phyloP scores from a whole-genome alignment of 768 basidiomycete genomes.

The Russula brevipes region DNA sequence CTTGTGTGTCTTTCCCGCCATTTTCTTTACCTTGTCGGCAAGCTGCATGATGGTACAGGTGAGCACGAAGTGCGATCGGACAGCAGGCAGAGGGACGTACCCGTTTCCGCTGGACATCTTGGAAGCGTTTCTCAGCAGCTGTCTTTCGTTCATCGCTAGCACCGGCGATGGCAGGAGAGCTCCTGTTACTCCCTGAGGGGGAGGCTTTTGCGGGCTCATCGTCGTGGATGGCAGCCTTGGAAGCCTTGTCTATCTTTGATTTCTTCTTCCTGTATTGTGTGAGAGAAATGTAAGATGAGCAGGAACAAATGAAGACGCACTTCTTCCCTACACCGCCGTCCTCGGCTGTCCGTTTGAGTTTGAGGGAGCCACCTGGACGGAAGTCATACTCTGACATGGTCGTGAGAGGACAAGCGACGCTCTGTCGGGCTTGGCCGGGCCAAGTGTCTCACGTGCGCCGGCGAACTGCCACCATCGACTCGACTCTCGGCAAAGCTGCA shows the following conservation, averaged over 20 bases:
- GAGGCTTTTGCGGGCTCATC: slow-evolving; percentile 43
- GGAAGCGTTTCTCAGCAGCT: slow-evolving; percentile 83
- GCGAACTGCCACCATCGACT: too few species aligned
- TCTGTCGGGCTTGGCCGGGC: background rate
- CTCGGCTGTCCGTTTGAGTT: slow-evolving; percentile 77
- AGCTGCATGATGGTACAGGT: slow-evolving; percentile 44
- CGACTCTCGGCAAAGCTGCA: background rate
- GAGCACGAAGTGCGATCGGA: slow-evolving; percentile 5
- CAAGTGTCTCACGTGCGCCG: too few species aligned
- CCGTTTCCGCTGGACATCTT: slow-evolving; percentile 76
- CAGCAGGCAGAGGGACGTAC: slow-evolving; percentile 36
- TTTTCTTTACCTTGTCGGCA: slow-evolving; percentile 62
- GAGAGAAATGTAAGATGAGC: background rate
- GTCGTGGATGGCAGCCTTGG: slow-evolving; percentile 34
- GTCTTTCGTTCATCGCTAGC: slow-evolving; percentile 57
- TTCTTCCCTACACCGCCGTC: slow-evolving; percentile 82
- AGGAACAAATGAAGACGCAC: slow-evolving; percentile 39
- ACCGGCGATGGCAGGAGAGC: slow-evolving; percentile 53
- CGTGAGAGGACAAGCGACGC: background rate
- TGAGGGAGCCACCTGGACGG: slow-evolving; percentile 82
- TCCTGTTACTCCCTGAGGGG: slow-evolving; percentile 52
- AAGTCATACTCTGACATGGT: slow-evolving; percentile 81
- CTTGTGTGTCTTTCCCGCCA: slow-evolving; percentile 86
- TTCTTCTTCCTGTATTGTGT: slow-evolving; percentile 71
- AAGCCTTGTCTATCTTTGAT: slow-evolving; percentile 44